phyloP scores from a whole-genome alignment of 306 rosid genomes.

The Betula pendula region DNA sequence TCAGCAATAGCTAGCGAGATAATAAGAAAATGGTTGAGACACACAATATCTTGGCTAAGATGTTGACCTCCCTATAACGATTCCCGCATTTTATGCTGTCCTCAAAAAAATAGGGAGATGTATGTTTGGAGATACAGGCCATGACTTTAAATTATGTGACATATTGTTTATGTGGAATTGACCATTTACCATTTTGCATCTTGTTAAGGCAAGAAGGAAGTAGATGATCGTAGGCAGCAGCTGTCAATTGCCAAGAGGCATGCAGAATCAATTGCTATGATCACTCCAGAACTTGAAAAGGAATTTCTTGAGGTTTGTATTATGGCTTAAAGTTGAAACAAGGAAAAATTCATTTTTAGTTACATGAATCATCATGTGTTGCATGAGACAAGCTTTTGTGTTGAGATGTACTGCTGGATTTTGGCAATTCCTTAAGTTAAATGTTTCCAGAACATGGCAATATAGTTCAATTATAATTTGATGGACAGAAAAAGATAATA shows the following conservation, averaged over 20 bases:
- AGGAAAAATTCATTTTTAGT: constrained; percentile 6
- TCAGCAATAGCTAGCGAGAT: not conserved
- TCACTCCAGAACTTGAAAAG: constrained; percentile 73
- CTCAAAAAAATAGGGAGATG: not conserved
- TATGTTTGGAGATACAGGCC: not conserved
- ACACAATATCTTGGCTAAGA: not conserved
- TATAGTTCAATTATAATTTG: not conserved
- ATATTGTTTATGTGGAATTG: constrained; percentile 4
- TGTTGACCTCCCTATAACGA: not conserved
- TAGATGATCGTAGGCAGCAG: constrained; percentile 49
- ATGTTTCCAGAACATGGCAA: not conserved
- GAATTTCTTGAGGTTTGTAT: constrained; percentile 81
- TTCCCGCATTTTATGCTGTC: not conserved
- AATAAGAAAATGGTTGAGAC: not conserved
- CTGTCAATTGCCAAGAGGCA: constrained; percentile 54
- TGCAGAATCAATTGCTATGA: constrained; percentile 72
- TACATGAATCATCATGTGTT: not conserved
- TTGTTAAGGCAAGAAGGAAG: constrained; percentile 69
- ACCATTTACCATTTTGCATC: constrained; percentile 13
- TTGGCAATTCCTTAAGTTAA: not conserved
- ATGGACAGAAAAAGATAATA: not conserved
- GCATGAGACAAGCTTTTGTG: not conserved
- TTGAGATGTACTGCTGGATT: not conserved
- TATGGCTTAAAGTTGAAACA: not conserved
- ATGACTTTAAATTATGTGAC: not conserved